Percentiles rank a stretch among this genome's conserved stretches.
These are phyloP conservation scores for Arthrobotrys entomopaga DNA, from an alignment of 2,329 filamentous ascomycete genomes.

Conservation along the genomic window DNA sequence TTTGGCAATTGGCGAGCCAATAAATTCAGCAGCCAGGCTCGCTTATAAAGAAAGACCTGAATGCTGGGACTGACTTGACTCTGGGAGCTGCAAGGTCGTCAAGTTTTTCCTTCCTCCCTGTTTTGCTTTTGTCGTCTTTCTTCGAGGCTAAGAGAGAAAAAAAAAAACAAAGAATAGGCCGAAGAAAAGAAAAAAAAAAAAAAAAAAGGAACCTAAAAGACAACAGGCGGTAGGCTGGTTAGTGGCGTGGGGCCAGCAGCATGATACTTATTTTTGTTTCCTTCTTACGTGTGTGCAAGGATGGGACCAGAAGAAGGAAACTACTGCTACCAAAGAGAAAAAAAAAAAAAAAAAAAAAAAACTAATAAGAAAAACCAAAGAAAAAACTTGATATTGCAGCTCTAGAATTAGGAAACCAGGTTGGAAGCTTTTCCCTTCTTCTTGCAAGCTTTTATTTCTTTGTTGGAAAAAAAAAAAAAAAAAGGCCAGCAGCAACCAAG, in stretches of 20 bases:
- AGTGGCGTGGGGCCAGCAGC: constrained; percentile 41
- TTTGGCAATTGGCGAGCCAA: constrained; percentile 50
- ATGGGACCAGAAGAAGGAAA: constrained; percentile 15
- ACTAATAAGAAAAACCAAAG: constrained; percentile 34
- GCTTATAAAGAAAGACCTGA: constrained; percentile 51
- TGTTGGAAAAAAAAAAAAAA: too few species aligned
- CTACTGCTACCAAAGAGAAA: neutral
- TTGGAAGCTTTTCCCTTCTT: constrained; percentile 19
- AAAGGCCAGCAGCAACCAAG: constrained; percentile 4
- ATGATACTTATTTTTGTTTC: constrained; percentile 48
- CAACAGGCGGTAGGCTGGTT: constrained; percentile 11
- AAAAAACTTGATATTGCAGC: constrained; percentile 44
- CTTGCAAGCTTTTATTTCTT: neutral
- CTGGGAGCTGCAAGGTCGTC: constrained; percentile 14
- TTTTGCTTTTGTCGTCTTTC: constrained; percentile 13
- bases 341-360: constrained; percentile 38
- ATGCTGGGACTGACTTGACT: constrained; percentile 33
- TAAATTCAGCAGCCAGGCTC: constrained; percentile 53
- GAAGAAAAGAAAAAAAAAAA: constrained; percentile 30
- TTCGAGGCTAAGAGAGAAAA: neutral
- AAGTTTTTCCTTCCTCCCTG: constrained; percentile 15
- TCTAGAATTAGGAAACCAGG: constrained; percentile 23
- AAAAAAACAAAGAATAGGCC: constrained; percentile 5
- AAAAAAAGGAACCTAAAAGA: constrained; percentile 17
- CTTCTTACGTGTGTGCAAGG: constrained; percentile 39